Conservation (phyloP, 2,329 filamentous ascomycete species). For the Colletotrichum incanum region DNA sequence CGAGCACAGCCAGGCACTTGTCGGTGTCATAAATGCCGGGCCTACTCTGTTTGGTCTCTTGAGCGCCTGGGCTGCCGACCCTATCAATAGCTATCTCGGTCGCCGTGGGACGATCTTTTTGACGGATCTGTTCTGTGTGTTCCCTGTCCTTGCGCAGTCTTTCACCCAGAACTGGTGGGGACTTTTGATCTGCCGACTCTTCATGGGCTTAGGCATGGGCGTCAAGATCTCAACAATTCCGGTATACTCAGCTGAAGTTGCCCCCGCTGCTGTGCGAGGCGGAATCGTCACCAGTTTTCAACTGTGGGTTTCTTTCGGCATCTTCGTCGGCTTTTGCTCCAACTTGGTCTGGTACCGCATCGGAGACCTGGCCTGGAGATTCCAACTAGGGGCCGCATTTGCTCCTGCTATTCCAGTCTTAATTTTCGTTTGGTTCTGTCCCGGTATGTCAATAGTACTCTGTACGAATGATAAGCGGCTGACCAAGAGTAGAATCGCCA, state of each 20-base stretch:
- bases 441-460: conserved; percentile 47
- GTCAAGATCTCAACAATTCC: conserved; percentile 78
- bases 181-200: conserved; percentile 63
- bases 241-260: conserved; percentile 82
- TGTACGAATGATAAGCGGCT: background rate
- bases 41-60: conserved; percentile 46
- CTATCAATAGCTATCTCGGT: conserved; percentile 55
- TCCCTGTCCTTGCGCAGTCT: conserved; percentile 69
- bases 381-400: conserved; percentile 76
- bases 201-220: conserved; percentile 79
- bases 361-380: conserved; percentile 68
- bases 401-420: conserved; percentile 70
- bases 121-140: conserved; percentile 69
- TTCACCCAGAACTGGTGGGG: conserved; percentile 67
- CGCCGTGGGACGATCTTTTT: conserved; percentile 64
- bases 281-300: conserved; percentile 84
- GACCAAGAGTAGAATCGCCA: conserved; percentile 63
- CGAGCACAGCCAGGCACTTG: conserved; percentile 62
- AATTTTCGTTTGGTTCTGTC: conserved; percentile 72
- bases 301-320: conserved; percentile 76
- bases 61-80: conserved; percentile 51
- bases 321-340: conserved; percentile 68
- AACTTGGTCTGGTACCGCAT: conserved; percentile 70
- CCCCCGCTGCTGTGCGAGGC: conserved; percentile 77
- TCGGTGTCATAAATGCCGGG: conserved; percentile 70